These are phyloP conservation scores for Polymyxa betae DNA, from an alignment of 208 protist species.

Conservation along the genomic window DNA sequence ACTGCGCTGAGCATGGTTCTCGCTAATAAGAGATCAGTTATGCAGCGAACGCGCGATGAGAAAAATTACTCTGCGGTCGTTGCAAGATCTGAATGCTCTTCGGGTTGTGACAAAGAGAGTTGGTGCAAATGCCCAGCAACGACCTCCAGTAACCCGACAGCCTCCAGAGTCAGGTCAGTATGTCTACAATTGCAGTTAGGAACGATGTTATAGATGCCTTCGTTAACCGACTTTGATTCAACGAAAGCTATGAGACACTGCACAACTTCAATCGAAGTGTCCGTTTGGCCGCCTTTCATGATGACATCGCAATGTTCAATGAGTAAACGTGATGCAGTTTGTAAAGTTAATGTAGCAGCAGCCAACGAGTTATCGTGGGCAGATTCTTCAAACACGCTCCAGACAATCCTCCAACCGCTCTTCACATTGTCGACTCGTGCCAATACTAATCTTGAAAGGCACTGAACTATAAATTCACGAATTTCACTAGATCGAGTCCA, in stretches of 20 bases:
- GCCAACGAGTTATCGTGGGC: slow-evolving; percentile 10
- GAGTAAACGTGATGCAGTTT: slow-evolving; percentile 29
- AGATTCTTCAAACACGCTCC: slow-evolving; percentile 67
- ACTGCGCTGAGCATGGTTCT: not conserved
- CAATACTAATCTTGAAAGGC: slow-evolving; percentile 74
- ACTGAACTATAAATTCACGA: slow-evolving; percentile 77
- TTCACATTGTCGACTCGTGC: slow-evolving; percentile 73
- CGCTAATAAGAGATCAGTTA: not conserved
- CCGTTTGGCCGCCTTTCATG: slow-evolving; percentile 1
- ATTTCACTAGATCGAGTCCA: slow-evolving; percentile 62
- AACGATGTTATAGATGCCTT: not conserved
- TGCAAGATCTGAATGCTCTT: not conserved
- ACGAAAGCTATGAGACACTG: slow-evolving; percentile 43
- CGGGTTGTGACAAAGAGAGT: not conserved
- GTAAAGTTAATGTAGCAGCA: slow-evolving; percentile 13
- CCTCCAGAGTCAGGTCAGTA: slow-evolving; percentile 20
- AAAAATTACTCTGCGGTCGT: too few relatives aligned
- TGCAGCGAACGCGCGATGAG: not conserved
- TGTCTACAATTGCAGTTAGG: not conserved
- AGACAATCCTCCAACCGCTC: slow-evolving; percentile 81
- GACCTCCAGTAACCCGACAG: slow-evolving; percentile 12
- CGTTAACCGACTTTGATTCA: not conserved
- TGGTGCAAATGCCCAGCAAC: slow-evolving; percentile 1
- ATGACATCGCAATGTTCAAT: slow-evolving; percentile 31
- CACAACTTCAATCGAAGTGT: slow-evolving; percentile 28